Base-by-base conservation (phyloP, 2,329 filamentous ascomycete genomes). In the Colletotrichum liriopes region DNA sequence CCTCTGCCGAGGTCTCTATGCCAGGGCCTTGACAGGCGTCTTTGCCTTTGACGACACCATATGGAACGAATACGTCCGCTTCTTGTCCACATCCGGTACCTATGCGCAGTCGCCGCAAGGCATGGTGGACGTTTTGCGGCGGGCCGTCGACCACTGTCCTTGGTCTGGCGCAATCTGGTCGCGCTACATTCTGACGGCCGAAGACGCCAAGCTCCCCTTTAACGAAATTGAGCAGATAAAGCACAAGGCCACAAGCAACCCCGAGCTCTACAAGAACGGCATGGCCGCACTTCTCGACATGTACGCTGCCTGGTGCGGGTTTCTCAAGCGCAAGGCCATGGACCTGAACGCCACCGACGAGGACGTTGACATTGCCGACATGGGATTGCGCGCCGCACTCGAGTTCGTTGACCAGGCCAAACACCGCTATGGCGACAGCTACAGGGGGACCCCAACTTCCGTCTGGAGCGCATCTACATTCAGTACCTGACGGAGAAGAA, bases 81-180 rank as follows among this genome's bases (percentile, higher is more conserved):
- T 94, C 75, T 83, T 96, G 59, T 87, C 85, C n/a, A 88, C 84
- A 70, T 81, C 82, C 75, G 66, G 83, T 81, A 76, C 79, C 76
- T 74, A 83, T 74, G 54, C 81, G 67, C 75, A 82, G 78, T 67
- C 82, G 79, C 67, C 87, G 81, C 26, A 84, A 58, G 71, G 85
- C 66, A 82, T 93, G 47, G 87, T 97, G 12, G 89, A 94, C 58
- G 88, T 96, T 8, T 86, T 97, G 2, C 92, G 94, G 77, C 90
- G 95, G 75, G 95, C 94, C 16, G 96, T 95, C 12, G 90, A 92
- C 54, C 96, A 98, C 81, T 98, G 96, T 77, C 95, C 96, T 2
- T 97, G 95, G 93, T 97, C 95, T 8, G 96, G 96, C 20, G 88
- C 90, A 37, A 87, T 99, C 8, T 99, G 96, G 96, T 94, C 94